These are phyloP conservation scores for Penicillium psychrosexuale DNA, from an alignment of 2,329 filamentous ascomycete genomes.

Conservation along the genomic window DNA sequence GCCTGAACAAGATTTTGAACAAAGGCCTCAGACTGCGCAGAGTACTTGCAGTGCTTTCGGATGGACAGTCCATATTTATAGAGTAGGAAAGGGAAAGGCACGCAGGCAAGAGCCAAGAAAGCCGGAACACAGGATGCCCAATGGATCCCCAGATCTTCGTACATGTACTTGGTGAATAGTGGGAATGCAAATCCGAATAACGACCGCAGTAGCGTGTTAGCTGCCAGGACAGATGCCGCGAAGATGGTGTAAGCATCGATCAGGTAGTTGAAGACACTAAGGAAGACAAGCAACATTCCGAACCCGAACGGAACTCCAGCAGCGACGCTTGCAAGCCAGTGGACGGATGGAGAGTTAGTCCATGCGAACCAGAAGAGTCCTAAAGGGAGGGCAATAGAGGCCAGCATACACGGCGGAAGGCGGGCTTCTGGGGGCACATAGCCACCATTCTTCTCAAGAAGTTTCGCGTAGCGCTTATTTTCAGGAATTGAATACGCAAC, in stretches of 20 bases:
- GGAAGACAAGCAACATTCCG: slow-evolving; percentile 43
- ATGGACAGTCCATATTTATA: slow-evolving; percentile 43
- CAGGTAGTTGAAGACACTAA: slow-evolving; percentile 43
- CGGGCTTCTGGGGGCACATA: slow-evolving; percentile 61
- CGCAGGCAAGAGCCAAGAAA: slow-evolving; percentile 46
- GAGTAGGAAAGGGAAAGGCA: slow-evolving; percentile 46
- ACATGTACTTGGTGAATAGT: slow-evolving; percentile 49
- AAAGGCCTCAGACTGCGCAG: slow-evolving; percentile 34
- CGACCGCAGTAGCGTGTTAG: slow-evolving; percentile 47
- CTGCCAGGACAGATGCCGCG: slow-evolving; percentile 43
- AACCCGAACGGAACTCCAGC: slow-evolving; percentile 42
- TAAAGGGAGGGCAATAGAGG: slow-evolving; percentile 53
- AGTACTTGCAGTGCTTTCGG: slow-evolving; percentile 43
- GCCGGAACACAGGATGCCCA: slow-evolving; percentile 49
- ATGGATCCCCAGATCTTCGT: slow-evolving; percentile 45
- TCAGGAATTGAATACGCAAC: slow-evolving; percentile 43
- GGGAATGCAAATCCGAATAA: slow-evolving; percentile 49
- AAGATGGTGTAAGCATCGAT: slow-evolving; percentile 46
- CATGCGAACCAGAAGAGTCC: slow-evolving; percentile 61
- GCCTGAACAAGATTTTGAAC: slow-evolving; percentile 17
- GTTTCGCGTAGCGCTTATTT: slow-evolving; percentile 41
- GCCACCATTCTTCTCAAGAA: slow-evolving; percentile 49
- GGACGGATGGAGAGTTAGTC: slow-evolving; percentile 50
- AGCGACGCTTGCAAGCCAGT: slow-evolving; percentile 41
- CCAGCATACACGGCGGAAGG: slow-evolving; percentile 50